Evolutionary conservation across 2,329 filamentous ascomycete genomes (phyloP).

Genomic region (Colletotrichum liriopes): DNA sequence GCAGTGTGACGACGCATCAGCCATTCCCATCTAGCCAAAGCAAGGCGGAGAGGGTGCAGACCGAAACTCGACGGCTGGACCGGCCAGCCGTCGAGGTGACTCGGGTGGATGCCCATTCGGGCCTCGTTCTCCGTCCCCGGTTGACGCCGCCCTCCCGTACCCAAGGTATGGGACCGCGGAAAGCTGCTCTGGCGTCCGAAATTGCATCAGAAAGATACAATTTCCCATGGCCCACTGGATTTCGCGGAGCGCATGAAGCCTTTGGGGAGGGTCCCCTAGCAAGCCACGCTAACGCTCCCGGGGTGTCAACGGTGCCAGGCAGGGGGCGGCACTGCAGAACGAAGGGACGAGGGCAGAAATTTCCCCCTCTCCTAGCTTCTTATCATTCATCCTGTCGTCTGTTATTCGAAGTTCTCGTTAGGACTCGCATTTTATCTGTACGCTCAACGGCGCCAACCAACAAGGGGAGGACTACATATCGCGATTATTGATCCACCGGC

Average conservation of each 20-base stretch:
- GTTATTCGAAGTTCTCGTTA: slow-evolving; percentile 16
- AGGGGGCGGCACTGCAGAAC: slow-evolving; percentile 11
- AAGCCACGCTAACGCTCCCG: slow-evolving; percentile 26
- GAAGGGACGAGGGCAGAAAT: slow-evolving; percentile 29
- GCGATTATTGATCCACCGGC: slow-evolving; percentile 7
- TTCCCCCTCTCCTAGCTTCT: slow-evolving; percentile 3
- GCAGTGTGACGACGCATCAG: slow-evolving; percentile 9
- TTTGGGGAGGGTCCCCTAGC: slow-evolving; percentile 33
- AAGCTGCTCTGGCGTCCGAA: slow-evolving; percentile 37
- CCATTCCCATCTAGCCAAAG: not conserved
- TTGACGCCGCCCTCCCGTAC: slow-evolving; percentile 31
- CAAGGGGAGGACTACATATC: slow-evolving; percentile 9
- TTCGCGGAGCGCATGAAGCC: slow-evolving; percentile 43
- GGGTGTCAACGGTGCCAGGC: slow-evolving; percentile 24
- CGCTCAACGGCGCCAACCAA: slow-evolving; percentile 12
- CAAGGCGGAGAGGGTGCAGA: not conserved
- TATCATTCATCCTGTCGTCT: slow-evolving; percentile 1
- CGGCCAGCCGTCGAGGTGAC: slow-evolving; percentile 9
- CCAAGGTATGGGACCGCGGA: slow-evolving; percentile 36
- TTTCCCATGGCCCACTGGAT: slow-evolving; percentile 43
- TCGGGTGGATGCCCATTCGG: slow-evolving; percentile 33
- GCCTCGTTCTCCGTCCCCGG: slow-evolving; percentile 33
- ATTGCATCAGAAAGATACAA: slow-evolving; percentile 37
- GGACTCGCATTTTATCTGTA: not conserved
- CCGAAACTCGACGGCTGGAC: slow-evolving; percentile 25